Evolutionary conservation across 495 filamentous ascomycete species (phyloP).

Genomic region (Terfezia claveryi): DNA sequence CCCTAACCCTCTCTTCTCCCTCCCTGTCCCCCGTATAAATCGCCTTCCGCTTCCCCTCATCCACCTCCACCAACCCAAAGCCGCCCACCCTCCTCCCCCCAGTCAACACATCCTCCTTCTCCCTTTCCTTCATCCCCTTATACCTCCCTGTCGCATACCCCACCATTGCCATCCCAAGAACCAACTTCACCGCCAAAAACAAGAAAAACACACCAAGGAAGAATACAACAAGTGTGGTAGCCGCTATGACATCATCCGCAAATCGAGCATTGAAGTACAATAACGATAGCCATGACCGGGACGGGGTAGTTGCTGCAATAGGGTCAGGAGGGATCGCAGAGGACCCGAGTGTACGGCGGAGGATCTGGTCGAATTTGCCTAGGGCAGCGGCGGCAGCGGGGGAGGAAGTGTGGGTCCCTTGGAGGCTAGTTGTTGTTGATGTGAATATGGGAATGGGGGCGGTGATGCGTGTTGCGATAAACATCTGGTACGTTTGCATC

Average conservation of each 20-base stretch:
- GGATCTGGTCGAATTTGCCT: constrained; percentile 50
- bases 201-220: constrained; percentile 58
- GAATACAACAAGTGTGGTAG: constrained; percentile 52
- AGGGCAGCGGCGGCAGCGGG: constrained; percentile 50
- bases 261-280: constrained; percentile 24
- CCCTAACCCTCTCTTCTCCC: constrained; percentile 35
- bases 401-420: constrained; percentile 22
- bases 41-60: constrained; percentile 64
- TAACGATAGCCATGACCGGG: constrained; percentile 24
- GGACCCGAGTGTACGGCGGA: constrained; percentile 47
- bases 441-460: constrained; percentile 47
- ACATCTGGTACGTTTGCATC: constrained; percentile 96
- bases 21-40: constrained; percentile 74
- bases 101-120: constrained; percentile 37
- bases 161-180: constrained; percentile 65
- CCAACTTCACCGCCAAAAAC: constrained; percentile 55
- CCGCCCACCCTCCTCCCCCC: constrained; percentile 54
- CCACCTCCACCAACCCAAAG: constrained; percentile 67
- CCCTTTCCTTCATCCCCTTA: constrained; percentile 47
- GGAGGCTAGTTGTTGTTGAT: constrained; percentile 36
- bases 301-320: constrained; percentile 8
- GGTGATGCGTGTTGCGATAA: constrained; percentile 65
- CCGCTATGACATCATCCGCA: constrained; percentile 43
- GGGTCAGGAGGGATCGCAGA: constrained; percentile 26
- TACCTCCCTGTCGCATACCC: constrained; percentile 55